Conservation (phyloP, 164 flowering plant species). For the Annona squamosa region DNA sequence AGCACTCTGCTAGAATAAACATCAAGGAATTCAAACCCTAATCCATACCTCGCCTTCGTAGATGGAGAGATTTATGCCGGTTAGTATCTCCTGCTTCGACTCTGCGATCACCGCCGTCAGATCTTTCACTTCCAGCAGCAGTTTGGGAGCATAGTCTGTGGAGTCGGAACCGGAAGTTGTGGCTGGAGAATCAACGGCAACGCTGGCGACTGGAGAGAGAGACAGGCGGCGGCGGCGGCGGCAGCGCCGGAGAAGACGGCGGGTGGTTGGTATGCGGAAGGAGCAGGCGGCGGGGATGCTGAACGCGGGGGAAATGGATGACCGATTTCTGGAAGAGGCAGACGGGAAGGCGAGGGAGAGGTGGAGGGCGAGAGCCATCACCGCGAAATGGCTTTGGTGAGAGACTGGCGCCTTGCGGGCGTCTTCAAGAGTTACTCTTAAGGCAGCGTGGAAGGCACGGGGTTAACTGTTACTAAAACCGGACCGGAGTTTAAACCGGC, state of each 20-base stretch:
- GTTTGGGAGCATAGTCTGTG: slow-evolving; percentile 19
- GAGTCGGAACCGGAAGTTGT: slow-evolving; percentile 8
- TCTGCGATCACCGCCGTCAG: slow-evolving; percentile 70
- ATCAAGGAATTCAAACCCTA: neutral
- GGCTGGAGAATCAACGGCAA: slow-evolving; percentile 32
- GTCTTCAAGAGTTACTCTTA: too few relatives aligned
- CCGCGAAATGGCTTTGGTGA: neutral
- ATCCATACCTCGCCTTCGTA: slow-evolving; percentile 72
- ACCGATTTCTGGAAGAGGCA: neutral
- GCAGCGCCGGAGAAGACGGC: neutral
- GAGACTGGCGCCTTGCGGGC: neutral
- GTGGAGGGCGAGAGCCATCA: slow-evolving; percentile 2
- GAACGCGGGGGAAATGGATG: neutral
- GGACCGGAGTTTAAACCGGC: too few relatives aligned
- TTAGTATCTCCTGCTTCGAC: slow-evolving; percentile 54
- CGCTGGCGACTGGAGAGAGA: slow-evolving; percentile 13
- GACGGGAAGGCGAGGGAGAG: neutral
- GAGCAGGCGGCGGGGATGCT: slow-evolving; percentile 3
- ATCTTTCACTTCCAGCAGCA: slow-evolving; percentile 72
- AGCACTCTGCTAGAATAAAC: neutral
- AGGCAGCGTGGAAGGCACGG: too few relatives aligned
- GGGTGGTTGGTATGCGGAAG: slow-evolving; percentile 4
- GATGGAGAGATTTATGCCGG: slow-evolving; percentile 67
- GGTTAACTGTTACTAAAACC: too few relatives aligned
- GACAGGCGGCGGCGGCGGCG: slow-evolving; percentile 9